Conservation (phyloP, 148 eudicot genomes). For the Camellia granthamiana region DNA sequence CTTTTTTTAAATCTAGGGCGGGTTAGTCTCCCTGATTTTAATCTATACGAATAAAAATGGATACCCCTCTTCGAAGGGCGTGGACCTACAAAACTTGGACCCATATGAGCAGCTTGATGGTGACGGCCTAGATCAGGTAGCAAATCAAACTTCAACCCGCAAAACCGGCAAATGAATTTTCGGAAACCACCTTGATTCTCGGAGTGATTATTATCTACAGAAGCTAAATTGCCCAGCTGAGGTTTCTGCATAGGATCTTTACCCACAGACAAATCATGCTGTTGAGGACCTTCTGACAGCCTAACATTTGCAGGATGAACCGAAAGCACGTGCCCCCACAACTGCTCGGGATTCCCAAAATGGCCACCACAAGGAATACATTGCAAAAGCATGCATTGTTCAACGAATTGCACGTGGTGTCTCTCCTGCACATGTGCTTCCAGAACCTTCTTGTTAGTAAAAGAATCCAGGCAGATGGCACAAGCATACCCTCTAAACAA, state of each 20-base stretch:
- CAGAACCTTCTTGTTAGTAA: conserved; percentile 81
- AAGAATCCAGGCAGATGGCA: conserved; percentile 95
- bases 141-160: conserved; percentile 90
- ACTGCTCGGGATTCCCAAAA: conserved; percentile 78
- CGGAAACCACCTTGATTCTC: conserved; percentile 42
- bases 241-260: conserved; percentile 34
- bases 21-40: conserved; percentile 79
- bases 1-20: conserved; percentile 81
- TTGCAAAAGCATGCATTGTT: conserved; percentile 90
- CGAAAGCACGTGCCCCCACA: conserved; percentile 87
- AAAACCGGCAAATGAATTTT: conserved; percentile 74
- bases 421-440: conserved; percentile 93
- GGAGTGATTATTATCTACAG: conserved; percentile 34
- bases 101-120: conserved; percentile 98
- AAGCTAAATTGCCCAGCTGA: conserved; percentile 20
- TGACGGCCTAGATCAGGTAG: conserved; percentile 97
- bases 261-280: conserved; percentile 11
- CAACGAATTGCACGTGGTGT: conserved; percentile 81
- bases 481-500: conserved; percentile 93
- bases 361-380: conserved; percentile 86
- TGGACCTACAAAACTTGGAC: conserved; percentile 42
- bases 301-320: conserved; percentile 62
- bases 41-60: conserved; percentile 63
- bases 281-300: conserved; percentile 38
- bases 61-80: conserved; percentile 62